Percentiles rank a stretch among this genome's conserved stretches.
These are phyloP conservation scores for Chaetothyriales sp. DNA, from an alignment of 2,329 filamentous ascomycete genomes.

Conservation along the genomic window DNA sequence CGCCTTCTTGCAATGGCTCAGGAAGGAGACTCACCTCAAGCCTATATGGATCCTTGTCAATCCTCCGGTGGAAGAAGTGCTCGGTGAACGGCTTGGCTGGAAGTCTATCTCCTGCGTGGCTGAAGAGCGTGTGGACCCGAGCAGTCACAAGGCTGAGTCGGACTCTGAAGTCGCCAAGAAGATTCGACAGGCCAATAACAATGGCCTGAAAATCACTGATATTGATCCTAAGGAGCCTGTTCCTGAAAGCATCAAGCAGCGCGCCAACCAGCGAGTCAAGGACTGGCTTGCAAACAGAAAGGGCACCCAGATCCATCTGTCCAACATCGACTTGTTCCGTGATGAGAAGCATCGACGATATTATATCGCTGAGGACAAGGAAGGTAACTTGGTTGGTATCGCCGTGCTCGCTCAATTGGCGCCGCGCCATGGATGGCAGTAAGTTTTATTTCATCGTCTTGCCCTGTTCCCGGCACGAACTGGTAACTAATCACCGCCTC, in stretches of 20 bases:
- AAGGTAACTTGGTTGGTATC: conserved; percentile 58
- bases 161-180: conserved; percentile 57
- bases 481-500: background rate
- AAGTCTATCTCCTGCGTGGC: conserved; percentile 75
- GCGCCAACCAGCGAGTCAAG: conserved; percentile 56
- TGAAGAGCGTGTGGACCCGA: conserved; percentile 71
- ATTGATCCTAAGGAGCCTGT: conserved; percentile 49
- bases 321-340: conserved; percentile 77
- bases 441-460: background rate
- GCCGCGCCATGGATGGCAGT: conserved; percentile 48
- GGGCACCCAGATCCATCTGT: conserved; percentile 76
- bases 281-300: conserved; percentile 71
- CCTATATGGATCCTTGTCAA: conserved; percentile 86
- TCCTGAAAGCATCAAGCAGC: conserved; percentile 50
- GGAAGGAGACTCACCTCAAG: conserved; percentile 54
- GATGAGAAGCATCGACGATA: conserved; percentile 72
- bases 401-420: conserved; percentile 72
- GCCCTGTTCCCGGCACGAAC: background rate
- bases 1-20: conserved; percentile 60
- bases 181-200: conserved; percentile 62
- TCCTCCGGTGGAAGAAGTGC: conserved; percentile 58
- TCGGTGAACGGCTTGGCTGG: conserved; percentile 71
- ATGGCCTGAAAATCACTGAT: conserved; percentile 68
- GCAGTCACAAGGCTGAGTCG: conserved; percentile 50
- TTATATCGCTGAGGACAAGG: conserved; percentile 60